phyloP scores from a whole-genome alignment of 805 yeast species.

The Metschnikowia amazonensis region DNA sequence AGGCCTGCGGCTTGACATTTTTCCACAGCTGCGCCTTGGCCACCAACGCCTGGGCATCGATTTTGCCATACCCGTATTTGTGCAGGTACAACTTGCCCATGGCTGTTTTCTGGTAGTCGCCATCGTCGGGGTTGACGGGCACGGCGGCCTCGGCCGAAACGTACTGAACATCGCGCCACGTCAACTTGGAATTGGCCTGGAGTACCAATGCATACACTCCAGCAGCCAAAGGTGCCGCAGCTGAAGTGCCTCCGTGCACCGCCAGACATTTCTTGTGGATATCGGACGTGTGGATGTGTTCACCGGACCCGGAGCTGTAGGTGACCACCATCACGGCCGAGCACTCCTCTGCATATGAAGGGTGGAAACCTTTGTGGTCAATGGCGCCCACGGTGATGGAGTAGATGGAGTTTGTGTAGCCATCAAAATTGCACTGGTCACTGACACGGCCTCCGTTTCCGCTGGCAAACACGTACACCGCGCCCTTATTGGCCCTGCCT shows the following conservation, averaged over 20 bases:
- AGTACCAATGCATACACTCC: conserved; percentile 86
- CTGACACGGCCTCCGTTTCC: conserved; percentile 86
- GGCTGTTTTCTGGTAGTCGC: conserved; percentile 70
- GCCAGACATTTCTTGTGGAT: conserved; percentile 64
- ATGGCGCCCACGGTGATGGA: conserved; percentile 94
- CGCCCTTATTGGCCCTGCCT: conserved; percentile 79
- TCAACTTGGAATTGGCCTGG: conserved; percentile 77
- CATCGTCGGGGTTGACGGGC: conserved; percentile 64
- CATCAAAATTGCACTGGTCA: conserved; percentile 95
- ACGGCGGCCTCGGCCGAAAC: conserved; percentile 68
- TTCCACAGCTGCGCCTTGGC: conserved; percentile 70
- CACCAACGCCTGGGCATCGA: conserved; percentile 78
- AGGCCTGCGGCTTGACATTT: conserved; percentile 87
- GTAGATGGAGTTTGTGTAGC: conserved; percentile 92
- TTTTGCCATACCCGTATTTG: conserved; percentile 85
- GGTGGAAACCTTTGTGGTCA: conserved; percentile 82
- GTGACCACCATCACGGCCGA: conserved; percentile 93
- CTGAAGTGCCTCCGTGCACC: conserved; percentile 93
- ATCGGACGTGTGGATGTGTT: conserved; percentile 86
- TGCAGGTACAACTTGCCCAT: conserved; percentile 72
- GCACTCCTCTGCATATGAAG: conserved; percentile 87
- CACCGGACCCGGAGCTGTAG: conserved; percentile 87
- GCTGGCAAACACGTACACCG: conserved; percentile 89
- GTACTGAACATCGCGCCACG: conserved; percentile 96
- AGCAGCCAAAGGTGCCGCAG: conserved; percentile 98